A percentile compares a stretch with the other conserved stretches of the same genome.
Evolutionary conservation across 2,329 filamentous ascomycete genomes (phyloP).

Genomic region (Neonectria neomacrospora): DNA sequence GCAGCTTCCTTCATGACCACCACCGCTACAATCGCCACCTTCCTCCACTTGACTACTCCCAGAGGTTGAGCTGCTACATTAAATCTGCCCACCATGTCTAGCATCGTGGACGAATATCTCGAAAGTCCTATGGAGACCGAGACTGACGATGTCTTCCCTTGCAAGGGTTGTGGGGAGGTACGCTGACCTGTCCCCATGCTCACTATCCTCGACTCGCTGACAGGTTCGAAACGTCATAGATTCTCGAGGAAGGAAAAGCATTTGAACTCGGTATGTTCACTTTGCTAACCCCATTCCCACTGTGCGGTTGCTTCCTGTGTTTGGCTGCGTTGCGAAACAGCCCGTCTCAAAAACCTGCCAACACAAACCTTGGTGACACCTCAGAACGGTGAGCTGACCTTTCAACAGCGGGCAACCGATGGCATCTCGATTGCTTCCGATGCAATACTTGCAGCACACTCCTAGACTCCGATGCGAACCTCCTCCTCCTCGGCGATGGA

Average conservation of each 20-base stretch:
- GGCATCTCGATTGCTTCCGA: constrained; percentile 99
- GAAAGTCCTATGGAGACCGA: constrained; percentile 79
- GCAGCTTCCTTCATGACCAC: constrained; percentile 35
- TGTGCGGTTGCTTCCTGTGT: constrained; percentile 4
- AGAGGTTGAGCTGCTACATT: constrained; percentile 27
- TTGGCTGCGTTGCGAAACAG: constrained; percentile 16
- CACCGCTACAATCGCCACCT: constrained; percentile 26
- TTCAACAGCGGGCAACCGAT: constrained; percentile 84
- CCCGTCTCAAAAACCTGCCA: constrained; percentile 28
- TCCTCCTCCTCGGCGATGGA: constrained; percentile 95
- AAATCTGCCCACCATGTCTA: constrained; percentile 54
- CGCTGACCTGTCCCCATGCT: constrained; percentile 38
- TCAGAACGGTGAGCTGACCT: constrained; percentile 43
- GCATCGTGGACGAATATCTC: constrained; percentile 69
- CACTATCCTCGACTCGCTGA: constrained; percentile 31
- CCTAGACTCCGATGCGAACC: constrained; percentile 97
- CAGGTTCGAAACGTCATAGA: constrained; percentile 62
- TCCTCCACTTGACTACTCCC: constrained; percentile 26
- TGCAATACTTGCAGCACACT: constrained; percentile 96
- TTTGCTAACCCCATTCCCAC: neutral
- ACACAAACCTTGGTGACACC: constrained; percentile 15
- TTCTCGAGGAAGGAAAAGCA: constrained; percentile 97
- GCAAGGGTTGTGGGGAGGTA: constrained; percentile 94
- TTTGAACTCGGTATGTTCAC: constrained; percentile 88
- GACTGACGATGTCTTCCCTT: constrained; percentile 85